These are phyloP conservation scores for Botrytis deweyae DNA, from an alignment of 2,329 filamentous ascomycete species.

Conservation along the genomic window DNA sequence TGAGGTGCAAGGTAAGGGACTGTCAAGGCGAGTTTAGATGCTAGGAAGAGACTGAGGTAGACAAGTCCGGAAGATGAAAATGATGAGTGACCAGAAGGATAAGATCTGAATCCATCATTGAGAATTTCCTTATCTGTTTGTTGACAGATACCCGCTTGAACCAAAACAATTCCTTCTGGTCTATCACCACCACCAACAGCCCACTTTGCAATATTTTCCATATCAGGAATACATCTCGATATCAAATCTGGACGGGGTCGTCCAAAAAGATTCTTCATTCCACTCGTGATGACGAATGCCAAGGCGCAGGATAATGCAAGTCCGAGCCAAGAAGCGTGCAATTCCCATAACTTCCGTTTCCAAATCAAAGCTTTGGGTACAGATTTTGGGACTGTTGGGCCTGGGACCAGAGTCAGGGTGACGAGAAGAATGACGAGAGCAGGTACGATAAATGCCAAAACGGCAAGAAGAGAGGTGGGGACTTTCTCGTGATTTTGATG, in stretches of 20 bases:
- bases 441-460: slow-evolving; percentile 65
- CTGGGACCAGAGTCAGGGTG: slow-evolving; percentile 69
- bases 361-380: slow-evolving; percentile 67
- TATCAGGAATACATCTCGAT: slow-evolving; percentile 73
- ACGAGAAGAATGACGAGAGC: slow-evolving; percentile 67
- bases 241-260: slow-evolving; percentile 65
- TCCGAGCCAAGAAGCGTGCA: slow-evolving; percentile 82
- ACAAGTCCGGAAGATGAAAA: slow-evolving; percentile 76
- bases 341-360: slow-evolving; percentile 86
- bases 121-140: slow-evolving; percentile 60
- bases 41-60: slow-evolving; percentile 84
- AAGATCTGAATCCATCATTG: slow-evolving; percentile 82
- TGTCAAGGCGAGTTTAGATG: slow-evolving; percentile 75
- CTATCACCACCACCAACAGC: slow-evolving; percentile 59
- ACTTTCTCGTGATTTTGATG: slow-evolving; percentile 70
- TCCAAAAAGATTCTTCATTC: slow-evolving; percentile 74
- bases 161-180: slow-evolving; percentile 58
- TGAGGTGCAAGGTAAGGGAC: slow-evolving; percentile 64
- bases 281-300: slow-evolving; percentile 78
- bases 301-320: slow-evolving; percentile 69
- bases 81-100: slow-evolving; percentile 74
- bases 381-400: slow-evolving; percentile 61
- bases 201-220: slow-evolving; percentile 58
- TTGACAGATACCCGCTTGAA: slow-evolving; percentile 73
- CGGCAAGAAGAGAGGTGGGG: slow-evolving; percentile 60